phyloP scores from a whole-genome alignment of 1,284 basidiomycete species.

The Ganoderma sp. region DNA sequence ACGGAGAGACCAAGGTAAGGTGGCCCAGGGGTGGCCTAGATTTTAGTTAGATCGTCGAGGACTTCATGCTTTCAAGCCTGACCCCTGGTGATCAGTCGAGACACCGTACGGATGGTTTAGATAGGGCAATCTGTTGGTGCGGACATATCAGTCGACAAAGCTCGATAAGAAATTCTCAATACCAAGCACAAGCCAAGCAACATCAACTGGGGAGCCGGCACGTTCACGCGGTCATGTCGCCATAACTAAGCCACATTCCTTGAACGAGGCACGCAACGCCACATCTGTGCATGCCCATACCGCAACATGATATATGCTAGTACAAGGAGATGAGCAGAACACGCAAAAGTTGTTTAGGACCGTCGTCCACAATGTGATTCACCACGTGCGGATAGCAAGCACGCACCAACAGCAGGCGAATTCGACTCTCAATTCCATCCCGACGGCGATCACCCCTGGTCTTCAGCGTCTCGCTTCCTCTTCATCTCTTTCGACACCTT shows the following conservation, averaged over 20 bases:
- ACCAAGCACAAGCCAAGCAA: background rate
- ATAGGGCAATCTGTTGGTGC: background rate
- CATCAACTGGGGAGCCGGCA: background rate
- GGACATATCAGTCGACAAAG: background rate
- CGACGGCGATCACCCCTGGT: constrained; percentile 53
- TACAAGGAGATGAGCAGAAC: background rate
- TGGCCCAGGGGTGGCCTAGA: background rate
- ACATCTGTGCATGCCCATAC: background rate
- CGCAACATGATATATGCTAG: background rate
- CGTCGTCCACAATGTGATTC: constrained; percentile 3
- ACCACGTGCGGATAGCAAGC: constrained; percentile 14
- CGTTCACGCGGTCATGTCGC: background rate
- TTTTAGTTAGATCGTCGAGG: background rate
- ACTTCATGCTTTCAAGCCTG: background rate
- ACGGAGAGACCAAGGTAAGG: background rate
- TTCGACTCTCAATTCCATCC: background rate
- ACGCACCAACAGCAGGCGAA: constrained; percentile 18
- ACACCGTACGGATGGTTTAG: background rate
- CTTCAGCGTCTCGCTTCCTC: constrained; percentile 81
- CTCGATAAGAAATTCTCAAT: background rate
- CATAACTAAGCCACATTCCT: background rate
- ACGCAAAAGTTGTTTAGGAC: constrained; percentile 19
- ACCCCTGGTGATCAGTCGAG: background rate
- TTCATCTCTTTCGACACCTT: constrained; percentile 92
- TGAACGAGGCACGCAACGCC: background rate